Percentiles rank a stretch among this genome's conserved stretches.
These are phyloP conservation scores for Beta vulgaris DNA, from an alignment of 148 eudicot species.

Conservation along the genomic window DNA sequence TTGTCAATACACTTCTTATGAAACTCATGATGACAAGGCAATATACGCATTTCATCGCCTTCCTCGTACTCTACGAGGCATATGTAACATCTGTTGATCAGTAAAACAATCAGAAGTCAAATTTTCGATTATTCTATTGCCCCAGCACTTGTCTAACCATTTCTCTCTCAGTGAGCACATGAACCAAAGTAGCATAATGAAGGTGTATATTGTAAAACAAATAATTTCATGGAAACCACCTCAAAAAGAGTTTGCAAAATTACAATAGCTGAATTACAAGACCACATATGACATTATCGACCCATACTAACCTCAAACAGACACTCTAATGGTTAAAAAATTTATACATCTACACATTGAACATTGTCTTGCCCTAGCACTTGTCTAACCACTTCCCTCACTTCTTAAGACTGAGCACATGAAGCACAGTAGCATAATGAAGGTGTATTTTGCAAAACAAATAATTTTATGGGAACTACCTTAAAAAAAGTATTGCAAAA, in stretches of 20 bases:
- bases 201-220: too few species aligned
- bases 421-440: constrained; percentile 4
- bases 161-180: too few species aligned
- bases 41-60: constrained; percentile 68
- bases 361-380: not conserved
- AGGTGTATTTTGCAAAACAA: too few species aligned
- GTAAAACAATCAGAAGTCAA: constrained; percentile 13
- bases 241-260: too few species aligned
- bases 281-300: too few species aligned
- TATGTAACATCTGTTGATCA: constrained; percentile 79
- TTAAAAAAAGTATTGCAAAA: not conserved
- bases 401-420: not conserved
- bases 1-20: constrained; percentile 82
- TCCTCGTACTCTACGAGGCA: constrained; percentile 97
- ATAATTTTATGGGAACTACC: not conserved
- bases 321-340: too few species aligned
- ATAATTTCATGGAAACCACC: too few species aligned
- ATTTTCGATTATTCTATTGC: not conserved
- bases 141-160: not conserved
- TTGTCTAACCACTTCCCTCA: not conserved
- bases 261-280: too few species aligned
- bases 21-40: constrained; percentile 95
- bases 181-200: too few species aligned
- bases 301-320: too few species aligned
- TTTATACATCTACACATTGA: too few species aligned